Conservation (phyloP, 371 early-diverging fungal species). For the Amoeboaphelidium occidentale region DNA sequence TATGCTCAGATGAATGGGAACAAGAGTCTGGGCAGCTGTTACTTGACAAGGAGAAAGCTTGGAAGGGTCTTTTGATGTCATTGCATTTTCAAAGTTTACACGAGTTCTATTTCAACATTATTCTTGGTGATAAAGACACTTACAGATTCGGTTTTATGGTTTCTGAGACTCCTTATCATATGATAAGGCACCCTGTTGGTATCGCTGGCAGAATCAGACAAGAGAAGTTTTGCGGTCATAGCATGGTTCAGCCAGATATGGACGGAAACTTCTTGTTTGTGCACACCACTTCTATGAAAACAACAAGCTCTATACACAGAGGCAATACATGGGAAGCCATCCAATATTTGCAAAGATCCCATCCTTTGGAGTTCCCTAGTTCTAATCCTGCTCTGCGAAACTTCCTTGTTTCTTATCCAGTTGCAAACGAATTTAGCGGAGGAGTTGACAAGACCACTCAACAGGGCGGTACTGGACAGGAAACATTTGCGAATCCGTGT, state of each 20-base stretch:
- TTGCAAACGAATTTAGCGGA: not conserved
- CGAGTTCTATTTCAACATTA: not conserved
- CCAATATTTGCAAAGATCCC: not conserved
- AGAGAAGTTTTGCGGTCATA: not conserved
- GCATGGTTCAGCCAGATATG: not conserved
- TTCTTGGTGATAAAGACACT: not conserved
- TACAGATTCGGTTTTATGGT: not conserved
- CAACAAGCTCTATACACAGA: not conserved
- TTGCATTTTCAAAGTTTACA: not conserved
- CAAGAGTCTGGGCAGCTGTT: slow-evolving; percentile 5
- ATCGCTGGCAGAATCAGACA: not conserved
- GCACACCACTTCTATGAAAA: not conserved
- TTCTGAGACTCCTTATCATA: not conserved
- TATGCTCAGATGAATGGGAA: not conserved
- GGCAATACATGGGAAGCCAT: not conserved
- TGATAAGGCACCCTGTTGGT: not conserved
- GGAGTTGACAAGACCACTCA: not conserved
- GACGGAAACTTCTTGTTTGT: not conserved
- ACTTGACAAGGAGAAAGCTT: slow-evolving; percentile 1
- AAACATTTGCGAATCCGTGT: not conserved
- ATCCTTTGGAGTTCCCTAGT: not conserved
- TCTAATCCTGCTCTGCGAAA: not conserved
- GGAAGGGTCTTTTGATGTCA: not conserved
- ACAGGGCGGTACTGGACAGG: not conserved
- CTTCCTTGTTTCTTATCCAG: not conserved